Base-by-base conservation (phyloP, 345 rosid species). In the Brassica juncea region DNA sequence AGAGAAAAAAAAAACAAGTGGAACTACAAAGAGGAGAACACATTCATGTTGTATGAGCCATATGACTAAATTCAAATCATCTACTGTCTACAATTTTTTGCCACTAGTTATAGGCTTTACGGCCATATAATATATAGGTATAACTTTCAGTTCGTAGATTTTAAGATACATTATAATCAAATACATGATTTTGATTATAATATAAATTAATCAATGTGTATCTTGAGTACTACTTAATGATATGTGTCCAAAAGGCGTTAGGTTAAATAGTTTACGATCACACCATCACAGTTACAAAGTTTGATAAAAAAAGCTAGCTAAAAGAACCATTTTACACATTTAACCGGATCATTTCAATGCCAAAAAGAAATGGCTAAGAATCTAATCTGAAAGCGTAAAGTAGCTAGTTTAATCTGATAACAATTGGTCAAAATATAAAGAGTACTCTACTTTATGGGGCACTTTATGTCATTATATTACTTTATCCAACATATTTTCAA, bases 381-480 rank as follows among this genome's bases (percentile, higher is more conserved):
- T 39, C 4, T 39, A 76, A 55, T 37, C 6, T 68, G 42, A 39
- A 55, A 57, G 74, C 67, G 66, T 59, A 57, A 35, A 76, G 52
- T 62, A 44, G 4, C 16, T 61, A 28, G 64, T 69, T 61, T 59
- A 69, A 42, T 14, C 42, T 49, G 31, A 47, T 61, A 12, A 62
- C 37, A 62, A 31, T 77, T 61, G 28, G 67, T 67, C 67, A 67
- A 75, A 32, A 42, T 49, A 70, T 58, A 76, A 42, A 68, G 68
- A 61, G 2, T 58, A 68, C 27, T 58, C 59, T 68, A 23, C 59
- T 42, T 76, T 23, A 23, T 23, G 25, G 25, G 25, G 25, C 25
- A 23, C 25, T 23, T 23, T 60, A 10, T 68, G 59, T 68, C 47
- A 6, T 61, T 61, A 19, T 52, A 62, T 61, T 49, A 77, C 64